Percentiles rank a stretch among this genome's conserved stretches.
Evolutionary conservation across 2,329 filamentous ascomycete genomes (phyloP).

Genomic region (Sclerotinia borealis): DNA sequence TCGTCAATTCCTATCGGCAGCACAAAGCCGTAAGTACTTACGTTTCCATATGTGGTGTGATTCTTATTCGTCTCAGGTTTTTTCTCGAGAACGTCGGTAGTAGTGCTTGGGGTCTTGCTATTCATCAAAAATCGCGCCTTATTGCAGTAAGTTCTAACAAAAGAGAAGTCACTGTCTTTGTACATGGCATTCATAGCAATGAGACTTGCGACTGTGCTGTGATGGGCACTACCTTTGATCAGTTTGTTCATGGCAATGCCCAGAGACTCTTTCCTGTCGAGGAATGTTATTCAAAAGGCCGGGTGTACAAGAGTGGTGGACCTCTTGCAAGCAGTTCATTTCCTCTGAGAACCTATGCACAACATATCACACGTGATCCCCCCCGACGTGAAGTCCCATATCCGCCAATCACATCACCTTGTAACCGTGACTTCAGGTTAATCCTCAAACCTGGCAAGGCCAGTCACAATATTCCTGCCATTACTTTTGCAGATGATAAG

Average conservation of each 20-base stretch:
- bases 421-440: slow-evolving; percentile 15
- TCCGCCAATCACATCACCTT: neutral
- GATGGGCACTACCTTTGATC: neutral
- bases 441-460: slow-evolving; percentile 10
- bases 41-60: neutral
- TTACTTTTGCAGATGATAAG: slow-evolving; percentile 24
- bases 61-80: slow-evolving; percentile 39
- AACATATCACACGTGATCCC: neutral
- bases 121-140: slow-evolving; percentile 58
- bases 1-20: slow-evolving; percentile 4
- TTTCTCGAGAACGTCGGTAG: slow-evolving; percentile 69
- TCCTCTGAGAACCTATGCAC: neutral
- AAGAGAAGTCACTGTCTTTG: slow-evolving; percentile 48
- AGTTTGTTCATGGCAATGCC: neutral
- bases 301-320: neutral
- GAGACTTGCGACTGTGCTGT: neutral
- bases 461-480: slow-evolving; percentile 27
- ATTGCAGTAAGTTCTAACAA: slow-evolving; percentile 82
- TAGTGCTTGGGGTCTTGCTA: slow-evolving; percentile 75
- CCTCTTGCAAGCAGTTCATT: neutral
- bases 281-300: neutral
- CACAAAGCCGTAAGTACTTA: slow-evolving; percentile 19
- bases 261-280: neutral
- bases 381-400: neutral
- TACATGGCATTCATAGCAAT: slow-evolving; percentile 4